Evolutionary conservation across 208 protist genomes (phyloP).

Genomic region (Leishmania braziliensis): DNA sequence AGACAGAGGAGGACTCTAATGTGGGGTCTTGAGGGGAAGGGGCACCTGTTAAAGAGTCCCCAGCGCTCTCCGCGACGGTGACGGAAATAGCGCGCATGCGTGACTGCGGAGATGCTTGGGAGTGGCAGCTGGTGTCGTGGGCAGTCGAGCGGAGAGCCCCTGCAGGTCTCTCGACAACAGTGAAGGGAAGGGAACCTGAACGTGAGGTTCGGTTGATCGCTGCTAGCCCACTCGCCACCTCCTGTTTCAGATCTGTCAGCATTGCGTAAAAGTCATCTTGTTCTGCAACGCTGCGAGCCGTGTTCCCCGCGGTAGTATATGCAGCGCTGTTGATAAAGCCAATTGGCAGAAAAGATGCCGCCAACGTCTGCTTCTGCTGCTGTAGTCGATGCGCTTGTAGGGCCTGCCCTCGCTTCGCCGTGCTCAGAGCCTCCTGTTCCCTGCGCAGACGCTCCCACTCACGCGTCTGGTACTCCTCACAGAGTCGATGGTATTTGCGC

Average conservation of each 20-base stretch:
- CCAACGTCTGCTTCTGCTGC: constrained; percentile 1
- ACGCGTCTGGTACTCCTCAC: constrained; percentile 43
- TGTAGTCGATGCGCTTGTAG: neutral
- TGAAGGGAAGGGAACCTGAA: constrained; percentile 14
- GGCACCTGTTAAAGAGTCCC: neutral
- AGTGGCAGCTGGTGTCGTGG: neutral
- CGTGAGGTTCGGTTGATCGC: neutral
- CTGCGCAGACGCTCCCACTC: constrained; percentile 38
- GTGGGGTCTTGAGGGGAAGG: neutral
- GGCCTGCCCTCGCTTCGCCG: constrained; percentile 7
- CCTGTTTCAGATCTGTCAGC: constrained; percentile 34
- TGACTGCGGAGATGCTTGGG: neutral
- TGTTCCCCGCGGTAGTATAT: neutral
- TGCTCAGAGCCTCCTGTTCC: constrained; percentile 25
- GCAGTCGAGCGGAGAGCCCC: neutral
- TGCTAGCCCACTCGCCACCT: constrained; percentile 30
- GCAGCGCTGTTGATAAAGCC: neutral
- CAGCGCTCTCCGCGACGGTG: neutral
- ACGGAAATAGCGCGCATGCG: neutral
- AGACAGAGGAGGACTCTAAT: constrained; percentile 8
- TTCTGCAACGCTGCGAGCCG: neutral
- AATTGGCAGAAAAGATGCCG: neutral
- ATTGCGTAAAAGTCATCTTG: constrained; percentile 39
- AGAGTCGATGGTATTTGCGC: constrained; percentile 41
- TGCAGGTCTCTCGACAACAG: constrained; percentile 27